Evolutionary conservation across 768 basidiomycete species (phyloP), one percentile per base, ranked within the genome.

Genomic region (Phanerochaete sordida): DNA sequence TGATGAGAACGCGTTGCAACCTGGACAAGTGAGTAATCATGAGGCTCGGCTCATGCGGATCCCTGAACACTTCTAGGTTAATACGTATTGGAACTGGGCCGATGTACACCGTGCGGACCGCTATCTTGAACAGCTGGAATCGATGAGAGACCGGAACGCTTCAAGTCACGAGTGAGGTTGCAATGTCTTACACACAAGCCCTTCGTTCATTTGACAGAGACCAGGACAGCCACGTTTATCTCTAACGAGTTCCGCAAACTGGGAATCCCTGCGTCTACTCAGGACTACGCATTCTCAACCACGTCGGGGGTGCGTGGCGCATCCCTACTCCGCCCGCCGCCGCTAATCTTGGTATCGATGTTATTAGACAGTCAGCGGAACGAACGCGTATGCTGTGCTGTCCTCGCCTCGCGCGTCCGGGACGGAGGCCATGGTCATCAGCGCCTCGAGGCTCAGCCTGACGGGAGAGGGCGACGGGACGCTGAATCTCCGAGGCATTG

Each of bases 1-100:
- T 52, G 94, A 96, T 71, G 97, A 99, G 76, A 97, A 98, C 71
- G 96, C 97, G 1, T 74, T 99, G 21, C 93, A 95, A 68, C 95
- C 97, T 11, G 88, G 84, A 5, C 94, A 96, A 78, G 95, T 95
- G 66, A 51, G 71, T 68, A 43, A 23, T 44, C 24, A 9, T n/a
- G 45, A 6, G 19, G 39, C 19, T 4, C 19, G 11, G 5, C 28
- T 13, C 56, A 15, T 31, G 15, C 4, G 47, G 6, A 24, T 30
- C 12, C 45, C 23, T 55, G 13, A 52, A 12, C 31, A 35, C 27
- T 27, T 19, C 19, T 31, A 98, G 94, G 95, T 97, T 23, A 91
- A 86, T 58, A 93, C 91, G 12, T 86, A 94, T 69, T 98, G 91
- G 87, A 83, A 83, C 65, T 98, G 96, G 97, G 83, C 76, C 51